Evolutionary conservation across 148 eudicot species (phyloP).

Genomic region (Cornus florida): DNA sequence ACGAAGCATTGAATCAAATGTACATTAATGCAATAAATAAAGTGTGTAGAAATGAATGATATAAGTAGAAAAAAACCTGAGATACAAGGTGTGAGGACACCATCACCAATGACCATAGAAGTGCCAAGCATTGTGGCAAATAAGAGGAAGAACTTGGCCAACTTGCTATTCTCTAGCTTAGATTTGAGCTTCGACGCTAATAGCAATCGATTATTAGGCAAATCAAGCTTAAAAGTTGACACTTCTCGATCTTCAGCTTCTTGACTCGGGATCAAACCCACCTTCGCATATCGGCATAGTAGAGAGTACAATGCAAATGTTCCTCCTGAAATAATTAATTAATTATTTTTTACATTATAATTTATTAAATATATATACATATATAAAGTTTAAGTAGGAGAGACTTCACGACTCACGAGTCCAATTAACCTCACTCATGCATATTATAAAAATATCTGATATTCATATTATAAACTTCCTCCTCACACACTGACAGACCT

Average conservation of each 20-base stretch:
- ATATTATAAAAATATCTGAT: too few relatives aligned
- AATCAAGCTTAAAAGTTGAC: constrained; percentile 24
- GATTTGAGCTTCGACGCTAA: constrained; percentile 29
- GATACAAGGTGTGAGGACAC: constrained; percentile 49
- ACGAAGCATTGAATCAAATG: too few relatives aligned
- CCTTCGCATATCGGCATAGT: constrained; percentile 42
- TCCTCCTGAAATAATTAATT: constrained; percentile 28
- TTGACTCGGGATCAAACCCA: constrained; percentile 43
- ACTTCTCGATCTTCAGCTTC: constrained; percentile 42
- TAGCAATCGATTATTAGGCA: constrained; percentile 19
- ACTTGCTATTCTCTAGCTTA: constrained; percentile 24
- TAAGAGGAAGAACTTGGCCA: constrained; percentile 33
- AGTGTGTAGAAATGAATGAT: too few relatives aligned
- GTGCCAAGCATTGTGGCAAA: constrained; percentile 42
- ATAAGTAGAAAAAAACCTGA: constrained; percentile 27
- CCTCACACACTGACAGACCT: too few relatives aligned
- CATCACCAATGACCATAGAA: constrained; percentile 51
- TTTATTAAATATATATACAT: too few relatives aligned
- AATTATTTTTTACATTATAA: too few relatives aligned
- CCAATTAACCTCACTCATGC: too few relatives aligned
- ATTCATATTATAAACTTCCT: too few relatives aligned
- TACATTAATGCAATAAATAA: too few relatives aligned
- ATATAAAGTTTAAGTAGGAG: too few relatives aligned
- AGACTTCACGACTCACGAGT: too few relatives aligned
- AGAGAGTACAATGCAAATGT: constrained; percentile 55